Conservation (phyloP, 192 early-diverging fungal genomes). For the Chytriomyces hyalinus region DNA sequence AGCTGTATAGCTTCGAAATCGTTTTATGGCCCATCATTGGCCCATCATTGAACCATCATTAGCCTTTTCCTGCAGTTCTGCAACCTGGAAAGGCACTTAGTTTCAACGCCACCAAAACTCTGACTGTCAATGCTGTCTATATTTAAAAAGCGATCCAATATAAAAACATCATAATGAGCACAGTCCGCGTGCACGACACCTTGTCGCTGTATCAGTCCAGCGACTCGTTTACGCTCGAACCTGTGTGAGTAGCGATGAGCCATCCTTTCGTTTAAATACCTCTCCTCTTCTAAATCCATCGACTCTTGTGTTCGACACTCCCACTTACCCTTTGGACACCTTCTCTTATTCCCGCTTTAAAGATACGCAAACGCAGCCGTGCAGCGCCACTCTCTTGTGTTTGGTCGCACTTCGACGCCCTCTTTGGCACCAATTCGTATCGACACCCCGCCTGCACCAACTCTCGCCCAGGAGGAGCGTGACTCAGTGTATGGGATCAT, state of each 20-base stretch:
- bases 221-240: conserved; percentile 22
- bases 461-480: conserved; percentile 57
- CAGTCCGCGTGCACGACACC: conserved; percentile 7
- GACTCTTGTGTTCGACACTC: conserved; percentile 40
- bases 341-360: conserved; percentile 48
- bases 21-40: too few relatives aligned
- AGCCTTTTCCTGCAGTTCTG: too few relatives aligned
- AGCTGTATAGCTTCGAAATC: too few relatives aligned
- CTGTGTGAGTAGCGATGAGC: background rate
- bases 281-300: too few relatives aligned
- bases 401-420: conserved; percentile 52
- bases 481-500: conserved; percentile 71
- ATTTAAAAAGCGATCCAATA: too few relatives aligned
- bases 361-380: conserved; percentile 46
- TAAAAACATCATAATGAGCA: background rate
- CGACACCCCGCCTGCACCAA: conserved; percentile 58
- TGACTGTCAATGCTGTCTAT: too few relatives aligned
- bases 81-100: too few relatives aligned
- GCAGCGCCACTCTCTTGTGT: conserved; percentile 61
- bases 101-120: too few relatives aligned
- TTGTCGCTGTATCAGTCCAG: conserved; percentile 12
- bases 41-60: too few relatives aligned
- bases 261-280: too few relatives aligned
- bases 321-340: conserved; percentile 59
- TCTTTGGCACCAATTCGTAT: conserved; percentile 44